Evolutionary conservation across 345 rosid genomes (phyloP), one percentile per base, ranked within the genome.

Genomic region (Citrus mangshanensis): DNA sequence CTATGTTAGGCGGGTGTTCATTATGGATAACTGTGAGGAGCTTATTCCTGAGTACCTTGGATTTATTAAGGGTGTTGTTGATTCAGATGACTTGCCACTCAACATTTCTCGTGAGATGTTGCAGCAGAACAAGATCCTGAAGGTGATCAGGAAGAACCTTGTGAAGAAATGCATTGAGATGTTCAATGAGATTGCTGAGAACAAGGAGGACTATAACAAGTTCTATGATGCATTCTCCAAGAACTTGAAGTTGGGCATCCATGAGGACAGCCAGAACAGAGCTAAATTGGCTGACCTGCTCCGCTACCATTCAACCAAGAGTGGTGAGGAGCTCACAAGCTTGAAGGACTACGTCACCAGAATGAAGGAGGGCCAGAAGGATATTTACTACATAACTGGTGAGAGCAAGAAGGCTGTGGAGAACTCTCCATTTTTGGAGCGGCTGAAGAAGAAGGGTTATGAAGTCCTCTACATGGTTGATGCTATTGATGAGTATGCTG

Each of bases 21-120:
- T 94, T 3, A 93, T 94, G 98, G 98, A 94, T 86, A 94, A 94
- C 75, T 94, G 98, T 32, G 98, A 94, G 67, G 98, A 94, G 51
- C 86, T 94, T 1, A 94, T 93, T 5, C 95, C 96, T 0, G 97
- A 94, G 82, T 94, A 86, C 73, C 96, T 93, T 4, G 87, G 96
- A 28, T 94, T 94, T 3, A 89, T 94, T 9, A 94, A 94, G 78
- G 97, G 98, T 32, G 96, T 94, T 35, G 98, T 94, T 9, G 97
- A 94, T 78, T 94, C 98, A 4, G 98, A 94, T 59, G 98, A 94
- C 74, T 66, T 94, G 79, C 98, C 98, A 0, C 97, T 94, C 46
- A 94, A 93, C 91, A 94, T 94, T 79, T 94, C 98, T 38, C 92
- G 98, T 46, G 98, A 93, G 86, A 93, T 76, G 80, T 89, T 94